Conservation (phyloP, 257 asterid genomes). For the Echium plantagineum region DNA sequence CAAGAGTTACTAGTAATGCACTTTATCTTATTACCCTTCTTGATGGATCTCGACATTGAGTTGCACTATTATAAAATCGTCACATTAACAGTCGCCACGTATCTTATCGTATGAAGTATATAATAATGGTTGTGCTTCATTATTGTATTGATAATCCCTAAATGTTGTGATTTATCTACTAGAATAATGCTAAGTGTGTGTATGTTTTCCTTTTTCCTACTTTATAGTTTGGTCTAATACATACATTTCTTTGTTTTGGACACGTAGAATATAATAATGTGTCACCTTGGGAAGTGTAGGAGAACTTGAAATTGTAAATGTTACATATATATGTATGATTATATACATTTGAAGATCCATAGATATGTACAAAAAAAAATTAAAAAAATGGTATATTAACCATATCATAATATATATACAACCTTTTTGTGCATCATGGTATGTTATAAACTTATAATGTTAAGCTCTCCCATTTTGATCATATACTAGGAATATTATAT, state of each 20-base stretch:
- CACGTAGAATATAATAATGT: background rate
- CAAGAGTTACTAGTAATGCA: slow-evolving; percentile 84
- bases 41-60: slow-evolving; percentile 18
- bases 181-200: background rate
- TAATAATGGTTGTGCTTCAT: background rate
- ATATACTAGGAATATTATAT: no score
- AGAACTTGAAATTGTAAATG: background rate
- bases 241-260: background rate
- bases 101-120: no score
- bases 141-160: background rate
- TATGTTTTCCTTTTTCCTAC: no score
- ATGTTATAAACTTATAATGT: no score
- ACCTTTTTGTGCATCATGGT: no score
- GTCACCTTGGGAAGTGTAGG: background rate
- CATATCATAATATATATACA: no score
- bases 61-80: no score
- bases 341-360: background rate
- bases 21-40: slow-evolving; percentile 62
- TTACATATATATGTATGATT: no score
- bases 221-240: background rate
- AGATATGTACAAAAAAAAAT: no score
- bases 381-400: no score
- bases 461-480: no score
- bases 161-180: background rate
- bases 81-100: no score